Evolutionary conservation across 257 asterid species (phyloP).

Genomic region (Craterostigma plantagineum): DNA sequence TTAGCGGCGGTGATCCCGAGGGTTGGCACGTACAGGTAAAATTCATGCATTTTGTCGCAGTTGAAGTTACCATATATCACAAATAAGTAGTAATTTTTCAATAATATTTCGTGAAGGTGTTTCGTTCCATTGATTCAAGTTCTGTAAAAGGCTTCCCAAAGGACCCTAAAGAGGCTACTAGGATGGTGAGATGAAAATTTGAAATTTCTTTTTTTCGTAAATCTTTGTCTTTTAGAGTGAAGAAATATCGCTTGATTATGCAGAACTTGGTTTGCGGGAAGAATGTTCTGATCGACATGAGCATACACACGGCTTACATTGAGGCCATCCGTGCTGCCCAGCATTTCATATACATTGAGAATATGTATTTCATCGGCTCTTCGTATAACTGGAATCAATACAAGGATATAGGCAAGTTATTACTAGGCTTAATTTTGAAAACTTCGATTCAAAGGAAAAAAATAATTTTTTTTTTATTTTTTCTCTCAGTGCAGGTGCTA

Average conservation of each 20-base stretch:
- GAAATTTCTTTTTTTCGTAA: too few species aligned
- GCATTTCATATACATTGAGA: constrained; percentile 82
- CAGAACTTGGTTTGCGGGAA: constrained; percentile 94
- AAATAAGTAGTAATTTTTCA: constrained; percentile 13
- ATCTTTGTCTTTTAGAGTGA: neutral
- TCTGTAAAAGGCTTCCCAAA: constrained; percentile 93
- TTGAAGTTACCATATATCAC: neutral
- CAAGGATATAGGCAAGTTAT: constrained; percentile 56
- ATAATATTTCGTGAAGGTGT: constrained; percentile 32
- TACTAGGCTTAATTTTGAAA: neutral
- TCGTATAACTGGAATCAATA: constrained; percentile 78
- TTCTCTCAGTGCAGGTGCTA: constrained; percentile 40
- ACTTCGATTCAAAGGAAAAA: too few species aligned
- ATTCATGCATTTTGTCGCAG: constrained; percentile 3
- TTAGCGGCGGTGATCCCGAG: constrained; percentile 38
- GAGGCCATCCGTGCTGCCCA: constrained; percentile 95
- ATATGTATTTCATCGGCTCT: constrained; percentile 95
- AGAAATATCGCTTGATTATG: constrained; percentile 6
- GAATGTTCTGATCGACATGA: constrained; percentile 91
- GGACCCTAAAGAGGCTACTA: constrained; percentile 73
- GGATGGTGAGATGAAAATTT: constrained; percentile 30
- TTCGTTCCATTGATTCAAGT: constrained; percentile 95
- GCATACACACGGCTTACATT: constrained; percentile 89
- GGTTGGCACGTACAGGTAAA: constrained; percentile 90
- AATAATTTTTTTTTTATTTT: constrained; percentile 9